Evolutionary conservation across 305 asterid genomes (phyloP).

Genomic region (Withania somnifera): DNA sequence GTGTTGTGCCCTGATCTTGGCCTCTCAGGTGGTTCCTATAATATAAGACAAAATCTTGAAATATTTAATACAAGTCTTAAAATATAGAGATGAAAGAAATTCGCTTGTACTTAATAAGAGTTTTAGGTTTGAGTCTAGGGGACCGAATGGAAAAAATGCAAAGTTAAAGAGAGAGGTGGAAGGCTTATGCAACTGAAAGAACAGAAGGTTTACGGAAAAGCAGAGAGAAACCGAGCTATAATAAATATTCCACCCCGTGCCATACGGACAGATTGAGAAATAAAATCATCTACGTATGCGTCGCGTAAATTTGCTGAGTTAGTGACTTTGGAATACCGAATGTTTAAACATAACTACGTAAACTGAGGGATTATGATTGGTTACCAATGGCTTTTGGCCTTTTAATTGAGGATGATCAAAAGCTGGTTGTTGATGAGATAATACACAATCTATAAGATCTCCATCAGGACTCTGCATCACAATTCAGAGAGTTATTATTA

Average conservation of each 20-base stretch:
- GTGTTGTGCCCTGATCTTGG: conserved; percentile 40
- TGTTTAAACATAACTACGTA: no score
- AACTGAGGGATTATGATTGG: neutral
- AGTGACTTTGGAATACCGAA: neutral
- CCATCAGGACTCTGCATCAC: conserved; percentile 71
- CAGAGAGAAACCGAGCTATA: neutral
- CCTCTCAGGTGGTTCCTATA: conserved; percentile 68
- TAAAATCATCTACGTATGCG: neutral
- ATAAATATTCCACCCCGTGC: neutral
- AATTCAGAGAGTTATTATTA: neutral
- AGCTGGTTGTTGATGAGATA: conserved; percentile 76
- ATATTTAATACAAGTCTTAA: neutral
- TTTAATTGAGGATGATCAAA: conserved; percentile 66
- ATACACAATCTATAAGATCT: conserved; percentile 73
- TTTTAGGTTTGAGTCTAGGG: neutral
- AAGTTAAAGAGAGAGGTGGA: no score
- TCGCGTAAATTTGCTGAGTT: neutral
- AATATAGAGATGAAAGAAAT: neutral
- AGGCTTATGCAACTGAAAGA: no score
- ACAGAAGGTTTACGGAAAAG: neutral
- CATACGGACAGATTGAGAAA: neutral
- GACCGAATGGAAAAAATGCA: no score
- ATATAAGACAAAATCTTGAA: neutral
- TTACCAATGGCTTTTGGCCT: conserved; percentile 71
- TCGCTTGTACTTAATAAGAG: neutral